A percentile compares a stretch with the other conserved stretches of the same genome.
These are phyloP conservation scores for Cercospora zeae-maydis DNA, from an alignment of 2,329 filamentous ascomycete species.

Conservation along the genomic window DNA sequence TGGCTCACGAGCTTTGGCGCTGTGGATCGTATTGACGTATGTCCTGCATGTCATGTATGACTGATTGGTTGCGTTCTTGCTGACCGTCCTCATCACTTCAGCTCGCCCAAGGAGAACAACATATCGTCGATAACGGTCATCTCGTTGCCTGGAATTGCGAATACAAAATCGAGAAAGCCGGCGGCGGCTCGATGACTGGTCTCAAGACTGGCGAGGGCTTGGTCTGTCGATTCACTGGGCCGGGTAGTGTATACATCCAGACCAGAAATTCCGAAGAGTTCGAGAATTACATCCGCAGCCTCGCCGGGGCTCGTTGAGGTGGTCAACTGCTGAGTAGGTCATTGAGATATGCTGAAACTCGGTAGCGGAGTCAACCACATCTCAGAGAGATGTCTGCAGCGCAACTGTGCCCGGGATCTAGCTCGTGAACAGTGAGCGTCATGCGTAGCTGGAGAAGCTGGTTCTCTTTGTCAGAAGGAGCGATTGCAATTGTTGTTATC, in stretches of 20 bases:
- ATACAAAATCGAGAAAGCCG: constrained; percentile 83
- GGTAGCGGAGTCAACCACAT: not conserved
- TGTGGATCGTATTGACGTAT: constrained; percentile 84
- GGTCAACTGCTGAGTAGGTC: not conserved
- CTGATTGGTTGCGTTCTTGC: not conserved
- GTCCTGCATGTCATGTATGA: constrained; percentile 37
- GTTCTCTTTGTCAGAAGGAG: not conserved
- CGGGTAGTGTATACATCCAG: constrained; percentile 84
- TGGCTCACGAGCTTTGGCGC: constrained; percentile 92
- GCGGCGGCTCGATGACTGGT: constrained; percentile 82
- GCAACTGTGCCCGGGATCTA: not conserved
- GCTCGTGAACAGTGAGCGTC: not conserved
- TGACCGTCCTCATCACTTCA: constrained; percentile 19
- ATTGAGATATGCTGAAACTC: too few species aligned
- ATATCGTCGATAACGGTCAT: constrained; percentile 61
- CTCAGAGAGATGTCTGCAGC: not conserved
- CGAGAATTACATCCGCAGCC: constrained; percentile 5
- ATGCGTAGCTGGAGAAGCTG: not conserved
- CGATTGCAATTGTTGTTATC: not conserved
- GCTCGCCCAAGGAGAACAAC: constrained; percentile 66
- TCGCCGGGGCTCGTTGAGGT: not conserved
- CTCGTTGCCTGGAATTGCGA: constrained; percentile 94
- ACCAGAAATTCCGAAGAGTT: constrained; percentile 74
- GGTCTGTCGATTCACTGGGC: constrained; percentile 85
- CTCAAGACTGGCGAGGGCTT: constrained; percentile 78